Evolutionary conservation across 2,329 filamentous ascomycete species (phyloP), one percentile per base, ranked within the genome.

Genomic region (Aspergillus fischeri): DNA sequence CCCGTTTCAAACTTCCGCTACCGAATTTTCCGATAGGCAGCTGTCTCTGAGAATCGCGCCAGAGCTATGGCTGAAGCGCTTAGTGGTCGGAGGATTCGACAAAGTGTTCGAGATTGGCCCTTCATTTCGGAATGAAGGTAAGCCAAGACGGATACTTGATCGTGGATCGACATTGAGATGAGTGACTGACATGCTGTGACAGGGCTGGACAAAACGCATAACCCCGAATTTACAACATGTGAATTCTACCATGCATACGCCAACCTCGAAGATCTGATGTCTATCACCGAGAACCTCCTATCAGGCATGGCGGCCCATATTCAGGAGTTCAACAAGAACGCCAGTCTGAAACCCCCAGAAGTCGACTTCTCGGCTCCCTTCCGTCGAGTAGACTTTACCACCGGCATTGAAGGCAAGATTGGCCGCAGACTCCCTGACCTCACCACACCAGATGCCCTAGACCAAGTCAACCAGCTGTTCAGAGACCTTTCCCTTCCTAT

Each of bases 191-290:
- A 25, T 11, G 47, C 28, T 20, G 20, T 10, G 47, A 35, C 41
- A 79, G 82, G 83, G 1, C 74, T 96, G 38, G 92, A 97, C 72
- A 84, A 83, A 29, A 96, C 91, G 0, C 94, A 99, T 72, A 99
- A 99, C 70, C 93, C 94, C 0, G 94, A 99, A 71, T 99, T 97
- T 76, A 94, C 90, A 48, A 97, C 91, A 59, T 97, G 93, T 79
- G 94, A 99, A 76, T 97, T 96, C 76, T 99, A 99, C 75, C 87
- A 89, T 60, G 88, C 92, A 2, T 95, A 92, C 67, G 86, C 88
- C 59, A 89, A 88, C 62, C 81, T 97, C 0, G 78, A 86, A 38
- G 84, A 90, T 45, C 78, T 97, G 52, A 92, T 96, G 68, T 70
- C 74, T 21, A 84, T 86, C 70, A 97, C 93, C 0, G 89, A 94